Percentiles rank a stretch among this genome's conserved stretches.
phyloP scores from a whole-genome alignment of 1,284 basidiomycete genomes.

The Trametes polyzona region DNA sequence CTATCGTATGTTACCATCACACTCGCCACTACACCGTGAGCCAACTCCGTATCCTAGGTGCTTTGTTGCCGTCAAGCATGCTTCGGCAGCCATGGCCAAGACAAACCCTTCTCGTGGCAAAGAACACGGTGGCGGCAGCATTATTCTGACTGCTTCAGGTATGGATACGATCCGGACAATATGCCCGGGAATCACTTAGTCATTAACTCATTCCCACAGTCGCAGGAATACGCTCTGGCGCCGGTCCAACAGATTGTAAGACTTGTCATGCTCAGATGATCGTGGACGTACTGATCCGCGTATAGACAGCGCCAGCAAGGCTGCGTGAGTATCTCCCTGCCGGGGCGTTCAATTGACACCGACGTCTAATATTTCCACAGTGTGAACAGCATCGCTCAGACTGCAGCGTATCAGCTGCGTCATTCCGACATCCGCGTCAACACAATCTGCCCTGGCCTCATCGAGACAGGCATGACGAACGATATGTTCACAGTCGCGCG shows the following conservation, averaged over 20 bases:
- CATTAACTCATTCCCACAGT: constrained; percentile 46
- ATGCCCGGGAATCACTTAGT: neutral
- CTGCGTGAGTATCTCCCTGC: constrained; percentile 63
- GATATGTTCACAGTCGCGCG: constrained; percentile 78
- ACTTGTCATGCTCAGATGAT: neutral
- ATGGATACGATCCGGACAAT: constrained; percentile 28
- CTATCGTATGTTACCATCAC: constrained; percentile 59
- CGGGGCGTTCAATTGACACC: neutral
- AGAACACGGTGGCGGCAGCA: constrained; percentile 73
- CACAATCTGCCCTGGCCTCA: constrained; percentile 88
- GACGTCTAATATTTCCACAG: constrained; percentile 39
- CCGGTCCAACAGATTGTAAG: constrained; percentile 85
- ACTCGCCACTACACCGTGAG: neutral
- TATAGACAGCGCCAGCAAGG: constrained; percentile 87
- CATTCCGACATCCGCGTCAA: constrained; percentile 88
- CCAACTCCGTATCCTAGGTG: constrained; percentile 54
- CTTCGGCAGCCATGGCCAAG: constrained; percentile 78
- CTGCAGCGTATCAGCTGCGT: constrained; percentile 79
- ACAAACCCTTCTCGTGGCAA: constrained; percentile 70
- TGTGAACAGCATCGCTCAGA: constrained; percentile 87
- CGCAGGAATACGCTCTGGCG: constrained; percentile 86
- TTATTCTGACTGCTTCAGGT: constrained; percentile 91
- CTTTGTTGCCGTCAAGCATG: constrained; percentile 91
- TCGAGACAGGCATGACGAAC: constrained; percentile 89
- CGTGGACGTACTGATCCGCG: constrained; percentile 14